Base-by-base conservation (phyloP, 2,329 filamentous ascomycete species). In the Gnomoniopsis sp. region DNA sequence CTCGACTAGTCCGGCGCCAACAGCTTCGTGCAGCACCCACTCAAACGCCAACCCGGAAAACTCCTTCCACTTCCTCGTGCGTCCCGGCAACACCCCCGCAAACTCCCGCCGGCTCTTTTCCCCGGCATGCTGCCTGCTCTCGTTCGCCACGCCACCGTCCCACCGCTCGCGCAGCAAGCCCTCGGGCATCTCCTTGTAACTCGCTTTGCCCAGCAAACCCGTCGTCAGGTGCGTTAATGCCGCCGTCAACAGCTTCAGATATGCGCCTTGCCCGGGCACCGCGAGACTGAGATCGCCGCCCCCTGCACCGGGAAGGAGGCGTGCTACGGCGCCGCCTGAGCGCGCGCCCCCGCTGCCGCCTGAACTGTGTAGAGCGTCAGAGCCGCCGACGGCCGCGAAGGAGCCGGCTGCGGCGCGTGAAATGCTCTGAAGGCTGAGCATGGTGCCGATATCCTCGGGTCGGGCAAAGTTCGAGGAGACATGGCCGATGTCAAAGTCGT, bases 41-140 rank as follows among this genome's bases (percentile, higher is more conserved):
- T 88, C 81, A 71, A 91, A 92, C 47, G 80, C 74, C 61, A 91
- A 71, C 0, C 89, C 89, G 66, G 84, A 83, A 63, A 90, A 89
- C 33, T 83, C 79, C 68, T 80, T 87, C 89, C 89, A 92, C 68
- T 85, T 88, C 68, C 79, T 83, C 17, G 86, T 88, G 66, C 82
- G 75, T 0, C 85, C 85, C 0, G 84, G 82, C 44, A 85, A 66
- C 2, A 87, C 76, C 7, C 84, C 85, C 6, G 70, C 71, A 65
- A 81, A 84, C 65, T 86, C 83, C 1, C 83, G 81, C 55, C 85
- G 72, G 19, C 75, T 73, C 59, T 75, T 77, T 71, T 82, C 85
- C 6, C 65, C 68, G 19, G 77, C 77, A 59, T 74, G 70, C 33
- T 74, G 75, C 21, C 75, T 70, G 33, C 80, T 78, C 21, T 78